phyloP scores from a whole-genome alignment of 2,329 filamentous ascomycete species.

The Rhytidhysteron rufulum region DNA sequence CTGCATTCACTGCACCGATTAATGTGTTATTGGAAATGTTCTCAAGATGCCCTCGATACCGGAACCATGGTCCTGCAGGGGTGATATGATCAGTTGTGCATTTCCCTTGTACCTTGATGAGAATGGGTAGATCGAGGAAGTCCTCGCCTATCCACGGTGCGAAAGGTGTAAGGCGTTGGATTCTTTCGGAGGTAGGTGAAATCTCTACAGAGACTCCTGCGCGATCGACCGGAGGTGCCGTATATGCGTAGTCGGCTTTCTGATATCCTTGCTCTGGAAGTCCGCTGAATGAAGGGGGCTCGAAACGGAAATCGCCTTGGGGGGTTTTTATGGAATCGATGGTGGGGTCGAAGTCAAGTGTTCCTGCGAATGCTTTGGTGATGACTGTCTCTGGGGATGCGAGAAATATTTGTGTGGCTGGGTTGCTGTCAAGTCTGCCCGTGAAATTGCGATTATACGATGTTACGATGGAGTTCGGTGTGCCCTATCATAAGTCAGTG shows the following conservation, averaged over 20 bases:
- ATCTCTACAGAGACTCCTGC: slow-evolving; percentile 71
- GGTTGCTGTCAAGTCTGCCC: slow-evolving; percentile 94
- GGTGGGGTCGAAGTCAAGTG: slow-evolving; percentile 89
- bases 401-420: slow-evolving; percentile 89
- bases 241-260: slow-evolving; percentile 88
- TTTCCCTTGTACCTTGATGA: slow-evolving; percentile 96
- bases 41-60: slow-evolving; percentile 97
- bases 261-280: slow-evolving; percentile 83
- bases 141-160: slow-evolving; percentile 89
- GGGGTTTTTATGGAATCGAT: slow-evolving; percentile 90
- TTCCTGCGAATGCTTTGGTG: slow-evolving; percentile 78
- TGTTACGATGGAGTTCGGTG: slow-evolving; percentile 93
- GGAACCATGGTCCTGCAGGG: slow-evolving; percentile 94
- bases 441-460: slow-evolving; percentile 99
- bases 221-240: slow-evolving; percentile 84
- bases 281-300: slow-evolving; percentile 73
- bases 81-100: slow-evolving; percentile 97
- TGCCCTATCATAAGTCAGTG: too few relatives aligned
- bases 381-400: slow-evolving; percentile 87
- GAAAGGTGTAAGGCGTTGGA: slow-evolving; percentile 88
- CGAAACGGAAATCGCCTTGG: slow-evolving; percentile 91
- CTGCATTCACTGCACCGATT: slow-evolving; percentile 93
- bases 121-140: slow-evolving; percentile 74
- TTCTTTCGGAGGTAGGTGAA: slow-evolving; percentile 84
- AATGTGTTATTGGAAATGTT: slow-evolving; percentile 99